Evolutionary conservation across 768 basidiomycete species (phyloP), one percentile per base, ranked within the genome.

Genomic region (Neoboletus magnificus): DNA sequence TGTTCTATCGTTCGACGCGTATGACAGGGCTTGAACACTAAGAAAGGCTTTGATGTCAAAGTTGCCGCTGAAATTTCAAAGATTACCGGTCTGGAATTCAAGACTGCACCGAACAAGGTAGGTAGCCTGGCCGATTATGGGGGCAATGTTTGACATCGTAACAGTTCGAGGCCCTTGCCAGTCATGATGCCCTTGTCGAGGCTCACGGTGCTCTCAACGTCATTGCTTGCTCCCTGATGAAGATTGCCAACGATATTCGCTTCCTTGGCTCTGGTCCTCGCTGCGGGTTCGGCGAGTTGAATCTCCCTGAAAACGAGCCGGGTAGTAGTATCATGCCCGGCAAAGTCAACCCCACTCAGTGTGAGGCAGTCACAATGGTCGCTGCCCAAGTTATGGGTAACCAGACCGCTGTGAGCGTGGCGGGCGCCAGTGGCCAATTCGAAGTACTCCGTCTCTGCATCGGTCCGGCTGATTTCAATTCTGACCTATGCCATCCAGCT

Each of bases 261-360:
- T 98, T 89, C 81, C 88, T 99, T 62, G 96, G 87, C 25, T 98
- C 96, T 47, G 97, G 97, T 54, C 97, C 97, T 55, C 89, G 97
- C 42, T 99, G 97, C 66, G 97, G 97, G 53, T 82, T 99, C 44
- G 97, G 97, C 23, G 97, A 99, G 74, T 78, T 99, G 39, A 86
- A 82, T 64, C 76, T 98, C 48, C 97, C 97, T 12, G 97, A 98
- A 76, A 99, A 99, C 72, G 97, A 99, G 75, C 97, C 97, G 42
- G 97, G 97, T 45, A 95, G 93, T 67, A 96, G 93, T 55, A 98
- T 99, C 76, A 99, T 99, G 97, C 97, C 95, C 8, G 97, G 97
- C 57, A 98, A 99, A 77, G 97, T 99, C 56, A 99, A 99, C 76
- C 97, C 97, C 12, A 99, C 97, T 5, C 97, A 99, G 71, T 98